Base-by-base conservation (phyloP, 2,329 filamentous ascomycete genomes). In the Fusarium liriodendri region DNA sequence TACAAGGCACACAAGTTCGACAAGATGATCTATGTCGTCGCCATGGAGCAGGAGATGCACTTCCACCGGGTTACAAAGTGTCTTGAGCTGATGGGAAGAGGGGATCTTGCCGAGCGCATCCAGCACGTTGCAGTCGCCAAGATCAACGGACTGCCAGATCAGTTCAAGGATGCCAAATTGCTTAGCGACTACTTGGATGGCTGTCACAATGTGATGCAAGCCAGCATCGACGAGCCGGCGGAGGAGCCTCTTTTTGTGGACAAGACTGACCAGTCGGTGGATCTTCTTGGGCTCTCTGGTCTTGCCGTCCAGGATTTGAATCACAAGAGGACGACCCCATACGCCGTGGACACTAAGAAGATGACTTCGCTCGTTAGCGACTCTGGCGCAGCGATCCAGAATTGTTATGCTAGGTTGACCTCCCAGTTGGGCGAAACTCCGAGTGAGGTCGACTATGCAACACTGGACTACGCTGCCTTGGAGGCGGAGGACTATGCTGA, bases 11-110 rank as follows among this genome's bases (percentile, higher is more conserved):
- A 89, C 80, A 77, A 88, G 1, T 94, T 94, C 76, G 92, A 95
- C 83, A 90, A 93, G 78, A 94, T 95, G 92, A 92, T 95, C 52
- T 95, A 95, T 77, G 92, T 95, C 6, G 90, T 94, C 25, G 92
- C 92, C 0, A 90, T 89, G 37, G 89, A 92, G 73, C 93, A 95
- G 79, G 92, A 93, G 75, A 86, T 93, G 54, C 93, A 95, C 78
- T 87, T 95, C 57, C 89, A 90, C 71, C 91, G 94, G 78, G 85
- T 95, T 10, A 93, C 93, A 85, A 94, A 93, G 65, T 79, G 80
- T 0, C 71, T 85, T 0, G 79, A 82, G n/a, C 79, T 84, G 1
- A 81, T 85, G 77, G 83, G 77, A 1, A 76, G 76, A 2, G 63
- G 70, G 0, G 81, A 84, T 14, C 69, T 85, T 0, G 75, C 80